Evolutionary conservation across 169 alveolate species (phyloP).

Genomic region (Toxoplasma gondii): DNA sequence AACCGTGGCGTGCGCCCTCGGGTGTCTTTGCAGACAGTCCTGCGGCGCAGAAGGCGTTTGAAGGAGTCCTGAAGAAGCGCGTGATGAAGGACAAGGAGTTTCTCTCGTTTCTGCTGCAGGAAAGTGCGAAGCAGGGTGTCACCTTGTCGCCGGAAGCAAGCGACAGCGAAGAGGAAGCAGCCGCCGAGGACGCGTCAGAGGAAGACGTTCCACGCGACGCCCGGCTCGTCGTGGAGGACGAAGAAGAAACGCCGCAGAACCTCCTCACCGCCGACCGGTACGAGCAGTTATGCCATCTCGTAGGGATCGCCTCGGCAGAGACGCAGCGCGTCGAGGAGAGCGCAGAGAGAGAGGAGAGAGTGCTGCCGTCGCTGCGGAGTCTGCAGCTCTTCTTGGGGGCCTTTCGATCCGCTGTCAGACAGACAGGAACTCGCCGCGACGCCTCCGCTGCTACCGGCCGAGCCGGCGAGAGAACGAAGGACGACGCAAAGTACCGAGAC

Average conservation of each 20-base stretch:
- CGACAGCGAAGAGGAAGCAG: neutral
- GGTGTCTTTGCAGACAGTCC: neutral
- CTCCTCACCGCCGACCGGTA: constrained; percentile 13
- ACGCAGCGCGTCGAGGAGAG: neutral
- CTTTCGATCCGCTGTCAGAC: neutral
- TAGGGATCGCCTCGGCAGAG: neutral
- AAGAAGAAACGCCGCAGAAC: neutral
- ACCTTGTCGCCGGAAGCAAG: neutral
- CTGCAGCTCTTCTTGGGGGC: constrained; percentile 20
- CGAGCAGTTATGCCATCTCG: constrained; percentile 2
- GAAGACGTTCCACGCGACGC: neutral
- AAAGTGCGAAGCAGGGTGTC: neutral
- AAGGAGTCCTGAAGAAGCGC: neutral
- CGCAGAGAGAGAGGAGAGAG: neutral
- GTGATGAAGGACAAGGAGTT: constrained; percentile 31
- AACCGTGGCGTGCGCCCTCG: neutral
- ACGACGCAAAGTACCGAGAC: neutral
- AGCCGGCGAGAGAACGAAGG: neutral
- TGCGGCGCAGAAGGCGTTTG: constrained; percentile 2
- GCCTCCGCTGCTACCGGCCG: neutral
- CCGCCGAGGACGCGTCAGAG: neutral
- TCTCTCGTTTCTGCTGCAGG: neutral
- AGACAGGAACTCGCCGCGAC: neutral
- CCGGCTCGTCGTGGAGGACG: neutral
- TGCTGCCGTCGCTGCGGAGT: neutral